Evolutionary conservation across 352 stramenopile genomes (phyloP), one percentile per base, ranked within the genome.

Genomic region (Globisporangium paddicum): DNA sequence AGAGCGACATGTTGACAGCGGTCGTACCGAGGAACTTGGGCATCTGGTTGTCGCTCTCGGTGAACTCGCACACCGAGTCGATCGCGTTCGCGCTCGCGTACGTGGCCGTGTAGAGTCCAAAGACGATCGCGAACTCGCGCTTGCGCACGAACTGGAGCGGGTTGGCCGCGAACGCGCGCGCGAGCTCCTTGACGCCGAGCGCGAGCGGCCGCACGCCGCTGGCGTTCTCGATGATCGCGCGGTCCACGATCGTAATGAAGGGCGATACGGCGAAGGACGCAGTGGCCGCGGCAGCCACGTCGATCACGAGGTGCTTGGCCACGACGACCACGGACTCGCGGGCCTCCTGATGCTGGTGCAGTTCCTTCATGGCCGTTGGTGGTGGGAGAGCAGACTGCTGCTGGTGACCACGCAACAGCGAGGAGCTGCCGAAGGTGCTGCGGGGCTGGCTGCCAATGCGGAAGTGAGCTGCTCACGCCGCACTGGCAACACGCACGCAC

Each of bases 21-120:
- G 89, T 96, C 21, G 87, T 96, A 62, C 73, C 73, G 34, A 96
- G 46, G 62, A 97, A 96, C 73, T 96, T 96, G 60, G 90, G 89
- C 75, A 89, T 82, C 60, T 91, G 80, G 63, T 68, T 89, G 71
- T 96, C 82, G 19, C 57, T 66, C 30, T 89, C 83, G n/a, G 32
- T 63, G 54, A 66, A 78, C 50, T 96, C 87, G 59, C 87, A 96
- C 32, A 93, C 55, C 13, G 89, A 92, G 68, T 96, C 88, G 19
- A 93, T 78, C 19, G 69, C 62, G 56, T 97, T 97, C 45, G 89
- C 90, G 23, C 74, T 88, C 57, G 85, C 72, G 78, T 97, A 97
- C 47, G 90, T 97, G 48, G 86, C 76, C 25, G 78, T 84, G 73
- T 97, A 97, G 32, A 97, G 80, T 3, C 87, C 87, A 59, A 90